phyloP scores from a whole-genome alignment of 192 early-diverging fungal species.

The Coemansia sp. region DNA sequence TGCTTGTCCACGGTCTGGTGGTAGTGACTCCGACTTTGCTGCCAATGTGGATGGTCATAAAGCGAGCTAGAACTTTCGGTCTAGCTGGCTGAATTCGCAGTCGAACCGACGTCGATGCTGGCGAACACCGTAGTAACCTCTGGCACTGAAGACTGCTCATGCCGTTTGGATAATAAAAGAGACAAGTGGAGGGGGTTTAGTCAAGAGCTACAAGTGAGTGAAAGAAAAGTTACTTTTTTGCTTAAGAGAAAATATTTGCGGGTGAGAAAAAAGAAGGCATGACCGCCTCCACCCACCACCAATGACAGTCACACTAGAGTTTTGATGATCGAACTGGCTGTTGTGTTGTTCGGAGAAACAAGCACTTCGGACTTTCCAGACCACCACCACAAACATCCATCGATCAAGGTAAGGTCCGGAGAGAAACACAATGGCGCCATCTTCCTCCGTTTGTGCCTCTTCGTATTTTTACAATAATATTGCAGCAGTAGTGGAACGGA shows the following conservation, averaged over 20 bases:
- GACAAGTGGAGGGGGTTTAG: neutral
- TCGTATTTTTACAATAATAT: no score
- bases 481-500: no score
- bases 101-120: neutral
- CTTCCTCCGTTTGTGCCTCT: no score
- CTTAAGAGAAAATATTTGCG: neutral
- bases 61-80: neutral
- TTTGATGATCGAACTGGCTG: no score
- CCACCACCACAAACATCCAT: neutral
- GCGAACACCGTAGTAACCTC: neutral
- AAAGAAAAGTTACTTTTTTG: no score
- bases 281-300: neutral
- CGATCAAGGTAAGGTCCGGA: no score
- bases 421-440: no score
- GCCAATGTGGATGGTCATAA: neutral
- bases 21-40: neutral
- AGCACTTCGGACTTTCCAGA: conserved; percentile 13
- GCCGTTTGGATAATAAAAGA: neutral
- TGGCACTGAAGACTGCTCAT: conserved; percentile 3
- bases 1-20: conserved; percentile 22
- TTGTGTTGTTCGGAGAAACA: no score
- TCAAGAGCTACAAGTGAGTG: neutral
- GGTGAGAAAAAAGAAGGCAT: neutral
- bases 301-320: neutral
- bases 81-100: neutral